Base-by-base conservation (phyloP, 768 basidiomycete genomes). In the Lactarius sp. region DNA sequence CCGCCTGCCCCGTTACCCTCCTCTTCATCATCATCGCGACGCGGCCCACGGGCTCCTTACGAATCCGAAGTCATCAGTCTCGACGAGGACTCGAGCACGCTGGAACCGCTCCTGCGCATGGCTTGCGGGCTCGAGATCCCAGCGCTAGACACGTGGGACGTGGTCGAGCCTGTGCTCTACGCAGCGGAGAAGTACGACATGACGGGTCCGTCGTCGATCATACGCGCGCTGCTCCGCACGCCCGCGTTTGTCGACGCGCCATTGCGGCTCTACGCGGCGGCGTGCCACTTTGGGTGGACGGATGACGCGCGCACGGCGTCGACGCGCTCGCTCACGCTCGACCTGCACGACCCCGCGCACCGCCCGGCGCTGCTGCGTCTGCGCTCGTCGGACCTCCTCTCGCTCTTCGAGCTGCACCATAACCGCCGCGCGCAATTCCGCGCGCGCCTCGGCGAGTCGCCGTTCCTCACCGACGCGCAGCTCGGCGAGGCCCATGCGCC, bases 111-210 rank as follows among this genome's bases (percentile, higher is more conserved):
- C 3, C 75, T 88, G 3, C 80, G 80, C 65, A 85, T 87, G 82
- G 76, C 83, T 27, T 85, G 81, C 54, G 86, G 86, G 9, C 76
- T 85, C 12, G 76, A 83, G 0, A 77, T 87, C 16, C 74, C 79
- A 14, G 71, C 73, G 4, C 73, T 85, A 31, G 74, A 75, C 42
- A 80, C 81, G 0, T 83, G 81, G 70, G 84, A 85, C 66, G 64
- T 73, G 37, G 73, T 87, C 57, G 85, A 88, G 59, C 72, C 77
- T 4, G 69, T 88, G n/a, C 73, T 87, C 13, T 83, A 79, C 59
- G 83, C 84, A 0, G 81, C 85, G 0, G 85, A 88, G 69, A 86
- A 86, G 69, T 88, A 87, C 70, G 86, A 87, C 41, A 87, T 86
- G 83, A 80, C 82, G 0, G 86, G 86, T 0, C 84, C 85, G 1